These are phyloP conservation scores for Venturia carpophila DNA, from an alignment of 2,329 filamentous ascomycete species.

Conservation along the genomic window DNA sequence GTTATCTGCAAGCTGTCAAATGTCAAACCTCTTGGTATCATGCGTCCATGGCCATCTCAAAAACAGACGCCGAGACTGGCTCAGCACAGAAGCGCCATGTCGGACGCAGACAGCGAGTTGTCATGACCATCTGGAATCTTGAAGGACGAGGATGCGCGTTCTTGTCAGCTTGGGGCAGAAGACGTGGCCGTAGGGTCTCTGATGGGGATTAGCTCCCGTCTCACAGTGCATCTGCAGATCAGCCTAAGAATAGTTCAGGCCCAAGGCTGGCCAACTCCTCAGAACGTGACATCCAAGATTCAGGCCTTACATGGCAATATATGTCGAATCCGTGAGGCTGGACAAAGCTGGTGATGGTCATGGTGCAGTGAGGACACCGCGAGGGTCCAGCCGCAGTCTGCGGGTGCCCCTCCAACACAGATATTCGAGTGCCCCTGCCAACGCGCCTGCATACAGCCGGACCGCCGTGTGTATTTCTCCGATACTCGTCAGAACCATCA, in stretches of 20 bases:
- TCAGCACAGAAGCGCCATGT: not conserved
- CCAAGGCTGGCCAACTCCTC: not conserved
- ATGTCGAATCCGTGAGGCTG: not conserved
- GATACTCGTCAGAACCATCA: not conserved
- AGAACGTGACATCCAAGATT: not conserved
- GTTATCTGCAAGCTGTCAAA: not conserved
- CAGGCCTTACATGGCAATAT: not conserved
- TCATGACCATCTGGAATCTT: not conserved
- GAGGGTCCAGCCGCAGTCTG: conserved; percentile 2
- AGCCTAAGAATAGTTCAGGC: not conserved
- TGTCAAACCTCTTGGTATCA: not conserved
- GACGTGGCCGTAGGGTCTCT: not conserved
- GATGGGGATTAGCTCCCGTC: not conserved
- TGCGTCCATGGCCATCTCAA: not conserved
- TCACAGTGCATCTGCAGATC: not conserved
- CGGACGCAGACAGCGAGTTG: not conserved
- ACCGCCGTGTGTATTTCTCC: not conserved
- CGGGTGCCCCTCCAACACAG: no score
- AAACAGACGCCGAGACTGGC: not conserved
- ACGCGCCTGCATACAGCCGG: not conserved
- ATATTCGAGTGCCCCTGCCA: not conserved
- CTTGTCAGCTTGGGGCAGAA: conserved; percentile 2
- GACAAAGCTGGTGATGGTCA: no score
- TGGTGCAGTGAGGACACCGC: no score
- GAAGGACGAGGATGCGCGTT: no score